These are phyloP conservation scores for Xanthoconium separans DNA, from an alignment of 1,284 basidiomycete species.

Conservation along the genomic window DNA sequence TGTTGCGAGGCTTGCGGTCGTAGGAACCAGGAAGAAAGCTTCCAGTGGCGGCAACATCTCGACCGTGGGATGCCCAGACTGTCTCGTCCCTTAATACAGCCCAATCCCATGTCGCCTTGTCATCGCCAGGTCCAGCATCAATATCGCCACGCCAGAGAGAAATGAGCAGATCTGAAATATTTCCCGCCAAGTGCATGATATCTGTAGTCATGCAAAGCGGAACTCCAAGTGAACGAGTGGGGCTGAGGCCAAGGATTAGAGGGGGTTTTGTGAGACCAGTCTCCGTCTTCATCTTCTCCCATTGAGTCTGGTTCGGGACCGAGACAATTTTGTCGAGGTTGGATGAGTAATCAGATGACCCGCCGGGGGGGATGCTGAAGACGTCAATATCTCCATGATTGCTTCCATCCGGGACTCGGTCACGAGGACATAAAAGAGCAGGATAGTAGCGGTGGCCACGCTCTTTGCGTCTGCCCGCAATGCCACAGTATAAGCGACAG, in stretches of 20 bases:
- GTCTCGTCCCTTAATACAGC: not conserved
- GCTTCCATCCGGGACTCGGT: not conserved
- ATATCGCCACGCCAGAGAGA: not conserved
- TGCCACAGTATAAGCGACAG: not conserved
- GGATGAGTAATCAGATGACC: not conserved
- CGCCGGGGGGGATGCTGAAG: not conserved
- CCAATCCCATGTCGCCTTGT: conserved; percentile 5
- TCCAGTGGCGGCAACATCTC: not conserved
- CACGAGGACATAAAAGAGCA: not conserved
- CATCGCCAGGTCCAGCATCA: not conserved
- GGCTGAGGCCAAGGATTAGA: conserved; percentile 10
- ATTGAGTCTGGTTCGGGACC: not conserved
- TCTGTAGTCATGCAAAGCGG: too few species aligned
- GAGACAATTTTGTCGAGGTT: conserved; percentile 4
- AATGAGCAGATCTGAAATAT: not conserved
- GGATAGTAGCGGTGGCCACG: not conserved
- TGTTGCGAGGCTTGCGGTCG: not conserved
- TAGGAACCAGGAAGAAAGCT: not conserved
- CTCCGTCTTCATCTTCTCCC: not conserved
- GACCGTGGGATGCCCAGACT: not conserved
- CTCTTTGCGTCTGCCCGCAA: not conserved
- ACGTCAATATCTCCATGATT: not conserved
- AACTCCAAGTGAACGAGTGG: not conserved
- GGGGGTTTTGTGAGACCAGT: conserved; percentile 19
- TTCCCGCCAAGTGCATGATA: not conserved